Percentiles rank a stretch among this genome's conserved stretches.
These are phyloP conservation scores for Penicillium janthinellum DNA, from an alignment of 2,329 filamentous ascomycete species.

Conservation along the genomic window DNA sequence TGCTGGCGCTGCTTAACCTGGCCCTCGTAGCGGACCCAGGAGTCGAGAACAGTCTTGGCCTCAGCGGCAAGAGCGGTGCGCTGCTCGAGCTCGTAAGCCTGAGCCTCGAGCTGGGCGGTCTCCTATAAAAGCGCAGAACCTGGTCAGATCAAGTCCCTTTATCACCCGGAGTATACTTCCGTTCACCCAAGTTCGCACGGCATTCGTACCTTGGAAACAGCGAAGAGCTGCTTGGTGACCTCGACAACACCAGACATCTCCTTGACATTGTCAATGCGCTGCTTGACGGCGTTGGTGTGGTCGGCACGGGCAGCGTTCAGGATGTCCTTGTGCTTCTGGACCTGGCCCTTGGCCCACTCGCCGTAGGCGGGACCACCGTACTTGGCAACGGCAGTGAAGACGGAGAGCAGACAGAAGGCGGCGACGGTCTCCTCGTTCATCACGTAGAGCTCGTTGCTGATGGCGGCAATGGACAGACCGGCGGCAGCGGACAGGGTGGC, in stretches of 20 bases:
- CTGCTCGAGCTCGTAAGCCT: constrained; percentile 98
- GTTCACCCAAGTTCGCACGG: neutral
- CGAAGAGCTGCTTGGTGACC: constrained; percentile 94
- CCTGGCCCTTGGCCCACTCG: constrained; percentile 87
- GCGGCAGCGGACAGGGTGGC: constrained; percentile 93
- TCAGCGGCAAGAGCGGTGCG: constrained; percentile 87
- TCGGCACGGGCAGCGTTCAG: constrained; percentile 91
- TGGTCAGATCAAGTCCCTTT: neutral
- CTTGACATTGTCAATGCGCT: constrained; percentile 89
- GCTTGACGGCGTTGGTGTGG: constrained; percentile 94
- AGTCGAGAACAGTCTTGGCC: constrained; percentile 94
- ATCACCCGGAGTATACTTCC: constrained; percentile 1
- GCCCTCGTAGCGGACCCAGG: constrained; percentile 97
- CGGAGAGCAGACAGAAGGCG: constrained; percentile 85
- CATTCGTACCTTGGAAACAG: constrained; percentile 84
- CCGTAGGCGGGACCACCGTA: constrained; percentile 90
- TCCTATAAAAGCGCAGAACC: constrained; percentile 60
- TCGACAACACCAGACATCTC: constrained; percentile 94
- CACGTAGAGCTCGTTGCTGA: constrained; percentile 99
- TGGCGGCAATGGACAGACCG: constrained; percentile 87
- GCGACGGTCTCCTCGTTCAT: constrained; percentile 98
- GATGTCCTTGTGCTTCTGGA: constrained; percentile 90
- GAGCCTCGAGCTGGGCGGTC: constrained; percentile 91
- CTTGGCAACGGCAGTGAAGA: constrained; percentile 91
- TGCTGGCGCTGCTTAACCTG: constrained; percentile 99